Evolutionary conservation across 768 basidiomycete genomes (phyloP), one percentile per base, ranked within the genome.

Genomic region (Leccinum obscurum): DNA sequence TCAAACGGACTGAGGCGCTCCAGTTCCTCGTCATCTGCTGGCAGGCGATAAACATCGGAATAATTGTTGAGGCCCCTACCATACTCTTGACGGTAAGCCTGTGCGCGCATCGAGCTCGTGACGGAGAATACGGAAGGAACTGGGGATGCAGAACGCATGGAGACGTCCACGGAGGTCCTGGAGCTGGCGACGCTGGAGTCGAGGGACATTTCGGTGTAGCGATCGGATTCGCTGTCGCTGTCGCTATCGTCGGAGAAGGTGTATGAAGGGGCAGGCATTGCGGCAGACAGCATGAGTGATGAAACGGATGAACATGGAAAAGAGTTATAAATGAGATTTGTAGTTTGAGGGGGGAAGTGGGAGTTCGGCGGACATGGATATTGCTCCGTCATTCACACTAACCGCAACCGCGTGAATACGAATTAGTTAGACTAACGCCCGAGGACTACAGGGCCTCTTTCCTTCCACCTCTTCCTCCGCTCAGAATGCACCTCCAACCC

Each of bases 11-110:
- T 81, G 39, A 90, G 81, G 59, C 90, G 82, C 34, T 84, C 80
- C 26, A 89, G 74, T 64, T 92, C 91, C 65, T 90, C 88, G 8
- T 88, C 86, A 63, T 92, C 91, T 28, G 89, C 91, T 13, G 91
- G 89, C 28, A 93, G 77, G 48, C 82, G 81, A 68, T 93, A 93
- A 2, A 92, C 81, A 50, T 92, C 88, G 2, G 90, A 92, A 64
- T 88, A 88, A 62, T 85, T 90, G 75, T 92, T 92, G 49, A 92
- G 70, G 34, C 78, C 81, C 46, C 90, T 79, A 0, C 90, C 90
- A 59, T 83, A 86, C 67, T 91, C 88, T 30, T 85, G 80, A 56
- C 79, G 81, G 73, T 85, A 86, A 1, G 84, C 81, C 37, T 81
- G 78, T 15, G 80, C 82, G 26, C 81, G 83, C 51, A 89, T 64